Base-by-base conservation (phyloP, 345 rosid genomes). In the Euphorbia tirucalli region DNA sequence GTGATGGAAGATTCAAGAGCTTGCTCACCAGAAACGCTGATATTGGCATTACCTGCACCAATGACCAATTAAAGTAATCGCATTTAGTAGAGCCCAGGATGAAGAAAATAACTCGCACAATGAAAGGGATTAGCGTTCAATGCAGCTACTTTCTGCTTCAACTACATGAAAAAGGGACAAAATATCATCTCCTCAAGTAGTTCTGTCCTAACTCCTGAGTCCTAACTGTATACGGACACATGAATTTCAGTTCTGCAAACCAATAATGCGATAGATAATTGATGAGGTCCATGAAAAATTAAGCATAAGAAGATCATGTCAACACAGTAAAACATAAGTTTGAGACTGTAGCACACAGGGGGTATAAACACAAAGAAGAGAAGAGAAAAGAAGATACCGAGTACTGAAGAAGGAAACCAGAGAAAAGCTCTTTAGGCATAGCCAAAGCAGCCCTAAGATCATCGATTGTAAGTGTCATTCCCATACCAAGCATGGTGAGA, bases 401-500 rank as follows among this genome's bases (percentile, higher is more conserved):
- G 81, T 90, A 94, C 82, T 94, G 96, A 60, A 94, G 89, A 16
- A 85, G 32, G 63, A 94, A 88, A 44, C 97, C 96, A 44, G 89
- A 72, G 25, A 94, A 21, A 67, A 94, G 75, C 83, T 94, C 89
- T 78, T 85, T 90, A 3, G 96, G 97, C 98, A 91, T 90, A 60
- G 91, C 83, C 9, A 94, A 73, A 22, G 96, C 96, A 7, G 82
- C 80, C 28, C 92, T 89, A 72, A 91, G 96, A 80, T 91, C 98
- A 61, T 90, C 90, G 11, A 93, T 79, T 19, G 93, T 87, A 81
- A 91, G 91, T 65, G 98, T 90, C 93, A 91, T 90, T 25, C 96
- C 97, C 98, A 91, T 93, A 18, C 98, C 96, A 54, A 90, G 94
- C 97, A 93, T 93, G 3, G 91, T 91, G 69, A 88, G 64, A n/a